phyloP scores from a whole-genome alignment of 164 flowering plant genomes.

The Taxillus chinensis region DNA sequence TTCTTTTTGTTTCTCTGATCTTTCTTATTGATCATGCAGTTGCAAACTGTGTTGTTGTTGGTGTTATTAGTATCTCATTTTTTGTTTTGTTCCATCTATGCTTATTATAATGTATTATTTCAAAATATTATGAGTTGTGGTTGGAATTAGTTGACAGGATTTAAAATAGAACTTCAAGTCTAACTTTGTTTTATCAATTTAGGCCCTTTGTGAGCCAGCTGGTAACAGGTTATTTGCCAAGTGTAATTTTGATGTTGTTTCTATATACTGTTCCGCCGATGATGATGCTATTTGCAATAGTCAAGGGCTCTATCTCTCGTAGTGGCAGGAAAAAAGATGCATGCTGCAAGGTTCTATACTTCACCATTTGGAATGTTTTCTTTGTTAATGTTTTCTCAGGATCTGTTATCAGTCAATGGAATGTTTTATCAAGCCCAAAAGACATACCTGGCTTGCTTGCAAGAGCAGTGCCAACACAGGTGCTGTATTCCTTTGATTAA shows the following conservation, averaged over 20 bases:
- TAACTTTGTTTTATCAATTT: conserved; percentile 13
- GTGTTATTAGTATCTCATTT: background rate
- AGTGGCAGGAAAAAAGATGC: conserved; percentile 88
- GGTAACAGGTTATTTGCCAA: conserved; percentile 90
- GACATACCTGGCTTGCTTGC: conserved; percentile 58
- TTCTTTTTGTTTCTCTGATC: no score
- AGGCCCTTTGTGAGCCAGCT: conserved; percentile 52
- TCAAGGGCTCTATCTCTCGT: conserved; percentile 75
- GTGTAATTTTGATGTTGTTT: conserved; percentile 66
- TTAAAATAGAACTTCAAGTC: no score
- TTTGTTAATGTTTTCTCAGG: conserved; percentile 82
- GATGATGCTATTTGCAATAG: conserved; percentile 74
- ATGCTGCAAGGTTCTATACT: conserved; percentile 66
- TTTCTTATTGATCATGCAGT: no score
- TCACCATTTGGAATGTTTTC: conserved; percentile 90
- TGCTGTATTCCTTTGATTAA: conserved; percentile 1
- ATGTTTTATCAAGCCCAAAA: conserved; percentile 45
- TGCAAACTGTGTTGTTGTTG: no score
- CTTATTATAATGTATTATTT: background rate
- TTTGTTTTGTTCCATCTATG: background rate
- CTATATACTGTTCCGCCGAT: conserved; percentile 62
- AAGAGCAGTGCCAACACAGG: conserved; percentile 64
- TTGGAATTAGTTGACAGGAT: no score
- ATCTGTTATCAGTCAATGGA: conserved; percentile 45
- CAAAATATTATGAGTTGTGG: no score